Percentiles rank a stretch among this genome's conserved stretches.
These are phyloP conservation scores for Diplodia seriata DNA, from an alignment of 2,329 filamentous ascomycete genomes.

Conservation along the genomic window DNA sequence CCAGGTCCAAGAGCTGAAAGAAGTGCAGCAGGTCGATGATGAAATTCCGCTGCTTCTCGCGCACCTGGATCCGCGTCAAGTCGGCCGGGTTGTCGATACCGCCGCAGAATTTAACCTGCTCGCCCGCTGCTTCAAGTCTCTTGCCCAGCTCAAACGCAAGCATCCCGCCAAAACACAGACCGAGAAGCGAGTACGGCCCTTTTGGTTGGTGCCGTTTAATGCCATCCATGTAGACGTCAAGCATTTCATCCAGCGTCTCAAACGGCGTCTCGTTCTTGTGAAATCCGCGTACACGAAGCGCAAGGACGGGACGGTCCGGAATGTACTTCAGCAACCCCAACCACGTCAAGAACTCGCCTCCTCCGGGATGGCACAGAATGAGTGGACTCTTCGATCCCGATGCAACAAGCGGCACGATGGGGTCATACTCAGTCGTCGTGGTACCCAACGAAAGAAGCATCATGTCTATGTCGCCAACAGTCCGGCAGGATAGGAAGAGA, in stretches of 20 bases:
- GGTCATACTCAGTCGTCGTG: constrained; percentile 26
- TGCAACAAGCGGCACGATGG: constrained; percentile 28
- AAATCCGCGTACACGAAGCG: constrained; percentile 30
- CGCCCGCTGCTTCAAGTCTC: constrained; percentile 25
- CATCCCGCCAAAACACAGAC: constrained; percentile 31
- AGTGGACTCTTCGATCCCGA: constrained; percentile 28
- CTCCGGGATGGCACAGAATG: constrained; percentile 31
- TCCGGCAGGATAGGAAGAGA: constrained; percentile 20
- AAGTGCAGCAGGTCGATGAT: constrained; percentile 33
- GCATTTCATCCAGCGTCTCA: constrained; percentile 30
- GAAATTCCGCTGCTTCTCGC: constrained; percentile 28
- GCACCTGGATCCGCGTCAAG: constrained; percentile 21
- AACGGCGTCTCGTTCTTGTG: constrained; percentile 30
- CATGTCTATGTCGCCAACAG: constrained; percentile 20
- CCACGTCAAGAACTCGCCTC: constrained; percentile 32
- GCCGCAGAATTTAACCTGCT: constrained; percentile 20
- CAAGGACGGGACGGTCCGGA: constrained; percentile 20
- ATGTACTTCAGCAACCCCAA: constrained; percentile 20
- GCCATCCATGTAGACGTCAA: constrained; percentile 25
- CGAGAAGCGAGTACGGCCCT: constrained; percentile 27
- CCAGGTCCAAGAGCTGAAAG: constrained; percentile 29
- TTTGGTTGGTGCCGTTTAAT: constrained; percentile 30
- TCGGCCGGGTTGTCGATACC: constrained; percentile 33
- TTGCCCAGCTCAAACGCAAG: constrained; percentile 32
- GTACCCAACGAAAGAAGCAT: constrained; percentile 28